Percentiles rank a stretch among this genome's conserved stretches.
These are phyloP conservation scores for Sporothrix humicola DNA, from an alignment of 2,329 filamentous ascomycete genomes.

Conservation along the genomic window DNA sequence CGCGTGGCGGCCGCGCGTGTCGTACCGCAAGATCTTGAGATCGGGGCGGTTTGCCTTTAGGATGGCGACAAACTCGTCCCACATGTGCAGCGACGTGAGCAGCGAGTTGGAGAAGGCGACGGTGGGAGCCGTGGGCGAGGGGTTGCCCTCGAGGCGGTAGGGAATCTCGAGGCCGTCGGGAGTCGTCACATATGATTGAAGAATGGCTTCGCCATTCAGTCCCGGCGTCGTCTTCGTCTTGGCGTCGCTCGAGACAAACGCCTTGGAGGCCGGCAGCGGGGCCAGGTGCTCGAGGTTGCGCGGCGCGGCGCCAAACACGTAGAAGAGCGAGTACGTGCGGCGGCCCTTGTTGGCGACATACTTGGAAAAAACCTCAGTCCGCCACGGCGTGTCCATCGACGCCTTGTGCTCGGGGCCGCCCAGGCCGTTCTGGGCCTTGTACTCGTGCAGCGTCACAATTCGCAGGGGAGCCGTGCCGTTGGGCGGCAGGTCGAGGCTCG, in stretches of 20 bases:
- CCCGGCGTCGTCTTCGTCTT: conserved; percentile 60
- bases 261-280: conserved; percentile 51
- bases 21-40: conserved; percentile 77
- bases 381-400: conserved; percentile 66
- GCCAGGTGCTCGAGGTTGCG: conserved; percentile 68
- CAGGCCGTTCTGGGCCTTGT: conserved; percentile 68
- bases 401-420: conserved; percentile 68
- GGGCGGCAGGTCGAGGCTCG: conserved; percentile 60
- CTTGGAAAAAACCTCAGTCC: conserved; percentile 62
- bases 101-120: conserved; percentile 82
- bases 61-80: conserved; percentile 73
- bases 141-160: conserved; percentile 76
- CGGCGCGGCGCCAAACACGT: conserved; percentile 77
- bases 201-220: conserved; percentile 46
- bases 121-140: conserved; percentile 69
- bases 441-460: conserved; percentile 75
- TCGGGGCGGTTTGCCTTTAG: conserved; percentile 65
- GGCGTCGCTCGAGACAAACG: conserved; percentile 61
- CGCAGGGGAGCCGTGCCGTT: conserved; percentile 58
- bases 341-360: conserved; percentile 63
- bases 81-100: conserved; percentile 78
- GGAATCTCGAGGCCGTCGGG: conserved; percentile 71
- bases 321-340: conserved; percentile 73
- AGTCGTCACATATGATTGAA: conserved; percentile 70
- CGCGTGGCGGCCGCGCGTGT: conserved; percentile 70